Percentiles rank a stretch among this genome's conserved stretches.
These are phyloP conservation scores for Maudiozyma bulderi DNA, from an alignment of 805 yeast species.

Conservation along the genomic window DNA sequence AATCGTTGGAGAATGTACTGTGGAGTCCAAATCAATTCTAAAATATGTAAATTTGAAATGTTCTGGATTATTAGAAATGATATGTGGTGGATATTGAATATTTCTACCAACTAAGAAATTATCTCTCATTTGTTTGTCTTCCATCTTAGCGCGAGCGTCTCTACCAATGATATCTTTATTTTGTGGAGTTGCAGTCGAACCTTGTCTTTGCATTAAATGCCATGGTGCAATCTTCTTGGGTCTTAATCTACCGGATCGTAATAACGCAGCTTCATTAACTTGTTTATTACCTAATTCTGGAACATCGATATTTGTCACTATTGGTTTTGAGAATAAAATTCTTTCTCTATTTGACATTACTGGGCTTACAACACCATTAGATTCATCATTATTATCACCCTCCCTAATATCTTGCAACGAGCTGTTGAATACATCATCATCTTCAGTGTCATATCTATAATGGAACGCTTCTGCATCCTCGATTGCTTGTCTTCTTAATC, in stretches of 20 bases:
- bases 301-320: conserved; percentile 36
- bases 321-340: conserved; percentile 35
- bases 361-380: conserved; percentile 7
- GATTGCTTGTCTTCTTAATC: conserved; percentile 34
- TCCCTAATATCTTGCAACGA: neutral
- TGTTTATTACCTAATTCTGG: conserved; percentile 34
- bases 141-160: conserved; percentile 4
- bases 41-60: conserved; percentile 82
- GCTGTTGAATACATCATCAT: conserved; percentile 12
- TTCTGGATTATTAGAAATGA: conserved; percentile 38
- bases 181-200: conserved; percentile 2
- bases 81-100: conserved; percentile 37
- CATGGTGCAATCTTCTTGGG: conserved; percentile 73
- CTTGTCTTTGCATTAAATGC: conserved; percentile 34
- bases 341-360: conserved; percentile 13
- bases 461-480: conserved; percentile 32
- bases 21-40: conserved; percentile 80
- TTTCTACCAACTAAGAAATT: conserved; percentile 25
- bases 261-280: conserved; percentile 47
- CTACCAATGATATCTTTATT: neutral
- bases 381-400: conserved; percentile 10
- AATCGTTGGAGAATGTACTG: conserved; percentile 81
- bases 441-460: conserved; percentile 29
- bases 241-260: conserved; percentile 54
- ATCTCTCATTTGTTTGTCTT: conserved; percentile 16